Conservation (phyloP, 2,329 filamentous ascomycete genomes). For the Colletotrichum orbiculare region DNA sequence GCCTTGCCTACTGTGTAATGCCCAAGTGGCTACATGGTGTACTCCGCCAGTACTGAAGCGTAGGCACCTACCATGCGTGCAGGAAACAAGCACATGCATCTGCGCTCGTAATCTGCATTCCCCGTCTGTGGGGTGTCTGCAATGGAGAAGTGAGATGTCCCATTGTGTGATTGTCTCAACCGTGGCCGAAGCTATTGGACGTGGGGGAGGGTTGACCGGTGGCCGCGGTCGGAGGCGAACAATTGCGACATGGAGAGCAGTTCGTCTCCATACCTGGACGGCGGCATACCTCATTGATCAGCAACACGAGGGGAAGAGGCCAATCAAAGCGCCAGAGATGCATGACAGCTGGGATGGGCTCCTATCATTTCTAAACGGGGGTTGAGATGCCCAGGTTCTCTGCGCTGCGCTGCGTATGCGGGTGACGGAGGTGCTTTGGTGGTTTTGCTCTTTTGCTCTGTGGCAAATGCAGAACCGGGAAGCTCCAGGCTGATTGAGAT, state of each 20-base stretch:
- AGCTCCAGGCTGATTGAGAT: slow-evolving; percentile 2
- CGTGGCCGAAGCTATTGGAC: slow-evolving; percentile 22
- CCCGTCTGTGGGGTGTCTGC: slow-evolving; percentile 11
- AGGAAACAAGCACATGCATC: slow-evolving; percentile 8
- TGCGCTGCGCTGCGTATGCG: slow-evolving; percentile 6
- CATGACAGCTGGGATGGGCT: neutral
- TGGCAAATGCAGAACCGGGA: neutral
- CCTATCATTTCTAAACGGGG: slow-evolving; percentile 1
- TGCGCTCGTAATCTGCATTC: slow-evolving; percentile 13
- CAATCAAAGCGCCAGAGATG: slow-evolving; percentile 4
- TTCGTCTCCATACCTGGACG: slow-evolving; percentile 14
- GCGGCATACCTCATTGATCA: slow-evolving; percentile 31
- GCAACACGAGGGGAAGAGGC: slow-evolving; percentile 14
- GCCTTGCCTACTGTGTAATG: neutral
- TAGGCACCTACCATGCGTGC: too few species aligned
- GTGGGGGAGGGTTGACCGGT: slow-evolving; percentile 10
- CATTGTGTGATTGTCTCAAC: slow-evolving; percentile 17
- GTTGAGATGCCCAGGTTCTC: too few species aligned
- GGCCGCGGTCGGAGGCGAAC: slow-evolving; percentile 6
- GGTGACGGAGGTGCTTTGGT: slow-evolving; percentile 5
- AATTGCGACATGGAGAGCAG: slow-evolving; percentile 20
- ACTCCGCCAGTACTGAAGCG: too few species aligned
- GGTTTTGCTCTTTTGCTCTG: neutral
- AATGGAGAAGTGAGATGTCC: slow-evolving; percentile 14
- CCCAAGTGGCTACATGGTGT: too few species aligned